A percentile compares a stretch with the other conserved stretches of the same genome.
Evolutionary conservation across 1,284 basidiomycete species (phyloP).

Genomic region (Irpex sp.): DNA sequence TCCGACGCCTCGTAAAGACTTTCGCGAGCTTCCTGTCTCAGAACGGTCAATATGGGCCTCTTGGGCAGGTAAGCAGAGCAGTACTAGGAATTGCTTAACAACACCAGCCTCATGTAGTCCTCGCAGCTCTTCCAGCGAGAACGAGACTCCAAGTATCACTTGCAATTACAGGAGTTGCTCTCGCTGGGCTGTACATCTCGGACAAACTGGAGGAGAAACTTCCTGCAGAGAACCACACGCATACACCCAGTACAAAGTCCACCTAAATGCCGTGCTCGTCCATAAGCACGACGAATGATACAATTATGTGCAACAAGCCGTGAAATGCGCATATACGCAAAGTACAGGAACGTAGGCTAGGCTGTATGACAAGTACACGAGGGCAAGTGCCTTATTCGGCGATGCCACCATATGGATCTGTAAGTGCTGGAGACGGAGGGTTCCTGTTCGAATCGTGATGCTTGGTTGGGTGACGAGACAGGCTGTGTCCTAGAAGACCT

Average conservation of each 20-base stretch:
- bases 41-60: conserved; percentile 32
- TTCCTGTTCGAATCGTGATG: background rate
- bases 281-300: background rate
- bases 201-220: conserved; percentile 50
- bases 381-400: background rate
- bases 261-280: background rate
- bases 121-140: conserved; percentile 51
- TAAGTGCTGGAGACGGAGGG: conserved; percentile 7
- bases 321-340: background rate
- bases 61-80: conserved; percentile 26
- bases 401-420: conserved; percentile 13
- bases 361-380: background rate
- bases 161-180: conserved; percentile 48
- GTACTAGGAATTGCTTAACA: background rate
- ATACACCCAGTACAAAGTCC: conserved; percentile 1
- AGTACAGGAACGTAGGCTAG: background rate
- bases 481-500: background rate
- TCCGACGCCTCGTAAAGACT: background rate
- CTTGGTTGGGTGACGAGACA: background rate
- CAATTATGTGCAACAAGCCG: background rate
- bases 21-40: conserved; percentile 9
- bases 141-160: conserved; percentile 60
- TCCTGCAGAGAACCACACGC: conserved; percentile 21
- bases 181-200: conserved; percentile 49
- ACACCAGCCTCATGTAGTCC: background rate